phyloP scores from a whole-genome alignment of 164 flowering plant genomes.

The Berberis thunbergii region DNA sequence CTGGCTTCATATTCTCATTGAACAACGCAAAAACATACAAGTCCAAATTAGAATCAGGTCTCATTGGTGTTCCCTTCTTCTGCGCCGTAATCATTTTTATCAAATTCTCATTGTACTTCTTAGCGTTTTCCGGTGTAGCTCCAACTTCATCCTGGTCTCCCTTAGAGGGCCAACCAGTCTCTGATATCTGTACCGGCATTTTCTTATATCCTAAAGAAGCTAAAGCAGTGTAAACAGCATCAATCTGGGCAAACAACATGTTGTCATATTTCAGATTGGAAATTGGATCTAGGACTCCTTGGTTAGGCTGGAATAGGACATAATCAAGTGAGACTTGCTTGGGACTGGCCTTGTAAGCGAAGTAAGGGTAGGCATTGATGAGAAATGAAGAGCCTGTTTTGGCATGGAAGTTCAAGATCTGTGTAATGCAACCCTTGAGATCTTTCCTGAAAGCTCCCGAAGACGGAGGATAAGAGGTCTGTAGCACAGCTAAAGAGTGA shows the following conservation, averaged over 20 bases:
- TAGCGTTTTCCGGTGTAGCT: constrained; percentile 55
- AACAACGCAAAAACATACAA: constrained; percentile 57
- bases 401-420: constrained; percentile 37
- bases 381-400: constrained; percentile 45
- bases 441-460: constrained; percentile 49
- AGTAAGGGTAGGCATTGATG: constrained; percentile 72
- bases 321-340: constrained; percentile 31
- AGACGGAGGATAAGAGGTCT: constrained; percentile 68
- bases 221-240: constrained; percentile 65
- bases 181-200: constrained; percentile 50
- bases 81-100: constrained; percentile 23
- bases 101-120: constrained; percentile 6
- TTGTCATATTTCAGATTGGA: constrained; percentile 57
- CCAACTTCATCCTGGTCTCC: constrained; percentile 62
- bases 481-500: constrained; percentile 47
- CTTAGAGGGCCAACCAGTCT: constrained; percentile 79
- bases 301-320: constrained; percentile 46
- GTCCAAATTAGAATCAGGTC: constrained; percentile 31
- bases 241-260: constrained; percentile 74
- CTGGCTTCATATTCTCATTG: constrained; percentile 64
- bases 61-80: constrained; percentile 50
- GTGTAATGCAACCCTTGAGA: constrained; percentile 23
- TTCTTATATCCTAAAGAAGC: constrained; percentile 48
- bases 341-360: constrained; percentile 59
- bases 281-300: constrained; percentile 24